A percentile compares a stretch with the other conserved stretches of the same genome.
Conservation (phyloP, 2,329 filamentous ascomycete genomes). For the Plenodomus tracheiphilus region DNA sequence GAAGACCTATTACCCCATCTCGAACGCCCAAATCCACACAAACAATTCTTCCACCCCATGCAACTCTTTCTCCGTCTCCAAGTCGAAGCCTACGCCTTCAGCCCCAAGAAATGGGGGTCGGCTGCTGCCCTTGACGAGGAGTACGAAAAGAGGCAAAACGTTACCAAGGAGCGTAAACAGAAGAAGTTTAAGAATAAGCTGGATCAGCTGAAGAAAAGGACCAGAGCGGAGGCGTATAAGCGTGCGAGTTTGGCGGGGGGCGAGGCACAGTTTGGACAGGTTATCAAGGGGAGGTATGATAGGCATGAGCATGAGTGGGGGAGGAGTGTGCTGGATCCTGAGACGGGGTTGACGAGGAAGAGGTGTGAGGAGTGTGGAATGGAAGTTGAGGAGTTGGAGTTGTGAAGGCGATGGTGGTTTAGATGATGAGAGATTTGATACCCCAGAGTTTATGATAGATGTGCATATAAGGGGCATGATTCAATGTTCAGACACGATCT, state of each 20-base stretch:
- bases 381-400: constrained; percentile 68
- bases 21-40: constrained; percentile 90
- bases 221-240: constrained; percentile 85
- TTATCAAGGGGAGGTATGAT: constrained; percentile 62
- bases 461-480: no score
- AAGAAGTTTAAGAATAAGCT: constrained; percentile 90
- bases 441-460: no score
- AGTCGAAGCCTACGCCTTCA: constrained; percentile 91
- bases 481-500: no score
- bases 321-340: constrained; percentile 59
- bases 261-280: constrained; percentile 70
- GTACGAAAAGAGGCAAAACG: constrained; percentile 75
- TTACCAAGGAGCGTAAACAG: constrained; percentile 85
- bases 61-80: constrained; percentile 94
- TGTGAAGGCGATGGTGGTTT: constrained; percentile 29
- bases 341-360: constrained; percentile 77
- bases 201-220: constrained; percentile 88
- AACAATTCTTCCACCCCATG: constrained; percentile 97
- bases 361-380: constrained; percentile 68
- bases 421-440: not conserved
- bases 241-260: constrained; percentile 54
- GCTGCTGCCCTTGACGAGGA: constrained; percentile 84
- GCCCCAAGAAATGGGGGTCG: constrained; percentile 83
- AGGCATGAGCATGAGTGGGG: constrained; percentile 91
- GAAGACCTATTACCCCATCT: constrained; percentile 84